Evolutionary conservation across 495 filamentous ascomycete genomes (phyloP).

Genomic region (Aspergillus mulundensis): DNA sequence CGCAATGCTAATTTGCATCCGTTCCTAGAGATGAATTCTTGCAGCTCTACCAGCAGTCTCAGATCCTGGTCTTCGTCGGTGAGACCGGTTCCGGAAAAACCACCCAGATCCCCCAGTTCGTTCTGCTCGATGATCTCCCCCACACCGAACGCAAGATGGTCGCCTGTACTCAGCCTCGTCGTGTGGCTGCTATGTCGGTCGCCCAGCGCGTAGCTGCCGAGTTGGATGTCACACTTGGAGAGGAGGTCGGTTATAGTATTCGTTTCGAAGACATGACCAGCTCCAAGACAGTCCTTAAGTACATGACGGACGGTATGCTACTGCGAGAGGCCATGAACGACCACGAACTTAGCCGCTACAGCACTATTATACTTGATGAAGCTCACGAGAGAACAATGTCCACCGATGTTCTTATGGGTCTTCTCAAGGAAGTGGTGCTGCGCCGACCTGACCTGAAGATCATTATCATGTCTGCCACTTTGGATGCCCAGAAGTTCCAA

Average conservation of each 20-base stretch:
- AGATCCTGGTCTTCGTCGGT: constrained; percentile 97
- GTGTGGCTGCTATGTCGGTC: constrained; percentile 98
- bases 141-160: constrained; percentile 81
- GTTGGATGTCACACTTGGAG: constrained; percentile 88
- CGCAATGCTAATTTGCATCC: background rate
- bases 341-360: constrained; percentile 83
- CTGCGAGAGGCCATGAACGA: constrained; percentile 98
- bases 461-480: constrained; percentile 96
- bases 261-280: constrained; percentile 96
- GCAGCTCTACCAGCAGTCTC: constrained; percentile 81
- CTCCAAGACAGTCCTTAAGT: constrained; percentile 89
- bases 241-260: constrained; percentile 98
- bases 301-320: constrained; percentile 99
- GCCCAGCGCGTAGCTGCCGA: constrained; percentile 97
- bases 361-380: constrained; percentile 97
- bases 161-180: constrained; percentile 95
- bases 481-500: constrained; percentile 97
- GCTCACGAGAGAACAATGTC: constrained; percentile 94
- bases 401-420: constrained; percentile 93
- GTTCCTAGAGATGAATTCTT: constrained; percentile 81
- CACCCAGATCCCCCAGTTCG: constrained; percentile 97
- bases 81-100: constrained; percentile 99
- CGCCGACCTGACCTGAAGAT: constrained; percentile 87
- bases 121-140: constrained; percentile 93
- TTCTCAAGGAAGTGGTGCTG: constrained; percentile 78